Conservation (phyloP, 495 filamentous ascomycete species). For the Letharia lupina region DNA sequence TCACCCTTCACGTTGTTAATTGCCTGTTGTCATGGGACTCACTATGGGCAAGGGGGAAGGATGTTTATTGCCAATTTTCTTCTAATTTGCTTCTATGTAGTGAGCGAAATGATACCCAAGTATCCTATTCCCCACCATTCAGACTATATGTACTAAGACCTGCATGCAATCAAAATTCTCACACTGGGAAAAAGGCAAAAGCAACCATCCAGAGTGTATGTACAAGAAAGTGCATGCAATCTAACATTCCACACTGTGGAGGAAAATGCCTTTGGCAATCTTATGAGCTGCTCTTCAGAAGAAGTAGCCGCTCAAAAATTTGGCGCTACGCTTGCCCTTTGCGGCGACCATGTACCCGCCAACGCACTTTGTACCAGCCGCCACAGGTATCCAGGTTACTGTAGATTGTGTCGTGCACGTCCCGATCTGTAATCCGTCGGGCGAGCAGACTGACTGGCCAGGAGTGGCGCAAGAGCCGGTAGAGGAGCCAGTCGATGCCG, state of each 20-base stretch:
- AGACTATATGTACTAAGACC: background rate
- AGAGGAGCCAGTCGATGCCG: constrained; percentile 12
- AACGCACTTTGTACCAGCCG: constrained; percentile 22
- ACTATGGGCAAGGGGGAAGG: background rate
- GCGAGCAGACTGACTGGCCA: constrained; percentile 24
- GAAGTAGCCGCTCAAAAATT: constrained; percentile 1
- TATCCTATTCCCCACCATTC: background rate
- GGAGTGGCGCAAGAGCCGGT: constrained; percentile 14
- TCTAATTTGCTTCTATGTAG: background rate
- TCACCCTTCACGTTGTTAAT: too few relatives aligned
- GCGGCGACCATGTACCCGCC: constrained; percentile 19
- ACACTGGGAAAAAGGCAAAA: background rate
- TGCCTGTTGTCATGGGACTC: too few relatives aligned
- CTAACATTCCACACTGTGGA: too few relatives aligned
- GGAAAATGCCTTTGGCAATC: too few relatives aligned
- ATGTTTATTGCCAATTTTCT: background rate
- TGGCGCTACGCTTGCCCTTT: constrained; percentile 16
- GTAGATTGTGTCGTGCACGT: constrained; percentile 20
- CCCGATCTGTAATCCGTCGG: constrained; percentile 24
- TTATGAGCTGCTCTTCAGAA: background rate
- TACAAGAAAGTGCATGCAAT: too few relatives aligned
- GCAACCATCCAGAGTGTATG: too few relatives aligned
- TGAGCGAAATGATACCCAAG: background rate
- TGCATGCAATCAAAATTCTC: background rate
- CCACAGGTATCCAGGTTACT: constrained; percentile 23